phyloP scores from a whole-genome alignment of 257 asterid species.

The Penstemon newberryi region DNA sequence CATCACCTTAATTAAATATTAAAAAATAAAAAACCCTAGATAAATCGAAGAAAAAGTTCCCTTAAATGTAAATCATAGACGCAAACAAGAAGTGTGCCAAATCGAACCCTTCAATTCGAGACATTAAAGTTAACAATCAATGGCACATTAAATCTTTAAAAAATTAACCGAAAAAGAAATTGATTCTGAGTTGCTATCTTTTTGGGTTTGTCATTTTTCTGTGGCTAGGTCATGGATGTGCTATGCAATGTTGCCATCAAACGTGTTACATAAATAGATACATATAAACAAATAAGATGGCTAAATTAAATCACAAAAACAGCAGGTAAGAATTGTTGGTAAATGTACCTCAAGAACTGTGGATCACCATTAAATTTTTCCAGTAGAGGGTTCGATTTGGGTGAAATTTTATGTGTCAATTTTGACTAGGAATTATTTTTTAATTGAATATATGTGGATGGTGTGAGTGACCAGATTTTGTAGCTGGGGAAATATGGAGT shows the following conservation, averaged over 20 bases:
- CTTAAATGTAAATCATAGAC: conserved; percentile 18
- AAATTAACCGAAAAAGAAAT: conserved; percentile 19
- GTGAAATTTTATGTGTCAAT: conserved; percentile 26
- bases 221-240: conserved; percentile 39
- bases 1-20: conserved; percentile 20
- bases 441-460: conserved; percentile 31
- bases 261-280: conserved; percentile 45
- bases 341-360: conserved; percentile 48
- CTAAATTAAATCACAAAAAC: conserved; percentile 17
- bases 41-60: conserved; percentile 22
- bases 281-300: conserved; percentile 21
- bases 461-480: conserved; percentile 47
- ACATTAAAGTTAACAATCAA: conserved; percentile 41
- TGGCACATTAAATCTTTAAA: conserved; percentile 35
- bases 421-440: conserved; percentile 37
- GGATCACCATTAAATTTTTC: conserved; percentile 36
- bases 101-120: conserved; percentile 4
- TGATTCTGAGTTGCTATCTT: conserved; percentile 25
- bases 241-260: conserved; percentile 35
- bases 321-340: conserved; percentile 26
- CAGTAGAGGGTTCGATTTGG: conserved; percentile 31
- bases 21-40: conserved; percentile 22
- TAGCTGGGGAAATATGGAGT: conserved; percentile 15
- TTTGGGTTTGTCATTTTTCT: conserved; percentile 5
- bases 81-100: conserved; percentile 37